These are phyloP conservation scores for Lobosporangium transversale DNA, from an alignment of 192 early-diverging fungal species.

Conservation along the genomic window DNA sequence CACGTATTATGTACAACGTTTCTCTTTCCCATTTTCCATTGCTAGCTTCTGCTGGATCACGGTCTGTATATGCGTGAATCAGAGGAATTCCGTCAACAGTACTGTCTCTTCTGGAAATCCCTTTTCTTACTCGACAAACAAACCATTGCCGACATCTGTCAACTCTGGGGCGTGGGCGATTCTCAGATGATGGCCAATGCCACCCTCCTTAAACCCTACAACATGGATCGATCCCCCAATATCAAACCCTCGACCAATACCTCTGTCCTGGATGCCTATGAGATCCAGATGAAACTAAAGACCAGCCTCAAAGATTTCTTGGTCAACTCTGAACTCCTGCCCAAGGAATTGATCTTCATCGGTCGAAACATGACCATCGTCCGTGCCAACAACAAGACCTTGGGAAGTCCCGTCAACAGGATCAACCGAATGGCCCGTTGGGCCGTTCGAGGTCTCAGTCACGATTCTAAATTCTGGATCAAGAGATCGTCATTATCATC, in stretches of 20 bases:
- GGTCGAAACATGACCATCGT: conserved; percentile 89
- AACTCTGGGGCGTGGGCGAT: conserved; percentile 76
- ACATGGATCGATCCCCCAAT: conserved; percentile 57
- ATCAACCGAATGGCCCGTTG: conserved; percentile 86
- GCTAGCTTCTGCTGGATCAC: conserved; percentile 87
- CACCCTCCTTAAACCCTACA: conserved; percentile 75
- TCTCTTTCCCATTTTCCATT: neutral
- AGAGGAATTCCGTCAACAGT: conserved; percentile 74
- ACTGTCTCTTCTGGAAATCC: conserved; percentile 87
- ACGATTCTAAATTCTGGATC: conserved; percentile 52
- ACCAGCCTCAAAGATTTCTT: conserved; percentile 77
- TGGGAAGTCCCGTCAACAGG: conserved; percentile 89
- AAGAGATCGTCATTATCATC: conserved; percentile 1
- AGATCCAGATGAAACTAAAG: conserved; percentile 81
- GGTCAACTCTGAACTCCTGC: conserved; percentile 72
- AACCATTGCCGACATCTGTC: conserved; percentile 70
- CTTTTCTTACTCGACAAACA: conserved; percentile 79
- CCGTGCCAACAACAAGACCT: conserved; percentile 83
- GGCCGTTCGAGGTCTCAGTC: conserved; percentile 70
- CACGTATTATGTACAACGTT: neutral
- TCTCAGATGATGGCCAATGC: conserved; percentile 65
- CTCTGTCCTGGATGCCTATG: conserved; percentile 69
- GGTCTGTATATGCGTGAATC: conserved; percentile 89
- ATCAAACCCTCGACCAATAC: conserved; percentile 48
- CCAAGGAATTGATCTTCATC: conserved; percentile 91